Conservation (phyloP, 148 eudicot species). For the Fallopia convolvulus region DNA sequence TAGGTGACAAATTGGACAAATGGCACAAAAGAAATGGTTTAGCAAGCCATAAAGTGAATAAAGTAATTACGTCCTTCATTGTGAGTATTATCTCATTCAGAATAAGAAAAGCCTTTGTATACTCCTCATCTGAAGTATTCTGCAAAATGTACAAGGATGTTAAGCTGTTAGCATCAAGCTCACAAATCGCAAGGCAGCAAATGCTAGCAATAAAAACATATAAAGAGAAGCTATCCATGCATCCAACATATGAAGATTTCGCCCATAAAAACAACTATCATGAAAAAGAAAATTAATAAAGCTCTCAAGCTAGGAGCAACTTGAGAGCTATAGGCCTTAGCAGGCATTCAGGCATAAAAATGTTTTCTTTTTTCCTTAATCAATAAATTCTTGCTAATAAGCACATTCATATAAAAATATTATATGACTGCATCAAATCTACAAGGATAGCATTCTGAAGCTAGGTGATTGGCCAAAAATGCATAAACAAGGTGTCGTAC, state of each 20-base stretch:
- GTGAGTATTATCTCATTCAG: slow-evolving; percentile 74
- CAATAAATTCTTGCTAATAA: neutral
- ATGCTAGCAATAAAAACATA: neutral
- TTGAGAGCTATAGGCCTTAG: neutral
- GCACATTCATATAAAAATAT: neutral
- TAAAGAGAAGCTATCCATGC: neutral
- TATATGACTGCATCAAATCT: neutral
- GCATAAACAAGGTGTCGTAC: slow-evolving; percentile 20
- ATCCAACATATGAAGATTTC: neutral
- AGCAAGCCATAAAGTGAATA: slow-evolving; percentile 3
- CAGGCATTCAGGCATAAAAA: neutral
- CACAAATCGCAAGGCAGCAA: neutral
- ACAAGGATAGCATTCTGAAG: neutral
- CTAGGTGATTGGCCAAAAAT: neutral
- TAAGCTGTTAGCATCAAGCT: neutral
- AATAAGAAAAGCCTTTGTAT: slow-evolving; percentile 71
- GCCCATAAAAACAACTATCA: neutral
- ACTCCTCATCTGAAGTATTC: slow-evolving; percentile 55
- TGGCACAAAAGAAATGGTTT: neutral
- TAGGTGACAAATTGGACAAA: neutral
- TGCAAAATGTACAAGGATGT: slow-evolving; percentile 21
- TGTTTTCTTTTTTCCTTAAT: neutral
- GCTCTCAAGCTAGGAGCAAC: slow-evolving; percentile 2
- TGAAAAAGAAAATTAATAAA: neutral
- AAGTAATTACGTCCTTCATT: slow-evolving; percentile 76